Evolutionary conservation across 768 basidiomycete species (phyloP).

Genomic region (Mycena kentingensis): DNA sequence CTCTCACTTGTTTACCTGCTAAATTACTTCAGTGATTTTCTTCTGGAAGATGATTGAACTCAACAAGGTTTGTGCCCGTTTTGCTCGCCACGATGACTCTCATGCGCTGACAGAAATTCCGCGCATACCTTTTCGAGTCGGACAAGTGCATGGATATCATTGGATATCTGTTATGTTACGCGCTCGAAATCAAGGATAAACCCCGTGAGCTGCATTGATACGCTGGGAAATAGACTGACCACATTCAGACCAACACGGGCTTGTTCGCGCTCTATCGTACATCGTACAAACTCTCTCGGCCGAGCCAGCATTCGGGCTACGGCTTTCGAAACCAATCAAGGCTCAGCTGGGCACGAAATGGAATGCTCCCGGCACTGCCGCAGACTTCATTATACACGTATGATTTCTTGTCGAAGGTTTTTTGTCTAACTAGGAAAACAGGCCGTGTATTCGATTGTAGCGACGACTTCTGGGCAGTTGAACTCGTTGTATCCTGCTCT

Average conservation of each 20-base stretch:
- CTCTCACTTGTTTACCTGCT: constrained; percentile 5
- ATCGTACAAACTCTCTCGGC: constrained; percentile 90
- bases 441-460: constrained; percentile 89
- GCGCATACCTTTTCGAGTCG: constrained; percentile 75
- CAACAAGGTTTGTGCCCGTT: constrained; percentile 68
- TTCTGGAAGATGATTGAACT: constrained; percentile 92
- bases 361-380: constrained; percentile 69
- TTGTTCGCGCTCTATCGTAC: constrained; percentile 88
- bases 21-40: constrained; percentile 57
- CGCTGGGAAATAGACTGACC: not conserved
- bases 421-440: constrained; percentile 32
- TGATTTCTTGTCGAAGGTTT: constrained; percentile 26
- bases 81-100: constrained; percentile 2
- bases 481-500: constrained; percentile 90
- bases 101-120: constrained; percentile 80
- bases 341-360: constrained; percentile 75
- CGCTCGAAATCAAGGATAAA: constrained; percentile 90
- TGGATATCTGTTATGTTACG: constrained; percentile 77
- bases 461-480: constrained; percentile 80
- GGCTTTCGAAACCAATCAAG: constrained; percentile 65
- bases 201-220: constrained; percentile 57
- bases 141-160: constrained; percentile 78
- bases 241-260: constrained; percentile 81
- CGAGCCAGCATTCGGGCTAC: constrained; percentile 74
- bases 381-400: constrained; percentile 88